Evolutionary conservation across 176 grass and related monocot genomes (phyloP), one percentile per base, ranked within the genome.

Genomic region (Carex kokanica): DNA sequence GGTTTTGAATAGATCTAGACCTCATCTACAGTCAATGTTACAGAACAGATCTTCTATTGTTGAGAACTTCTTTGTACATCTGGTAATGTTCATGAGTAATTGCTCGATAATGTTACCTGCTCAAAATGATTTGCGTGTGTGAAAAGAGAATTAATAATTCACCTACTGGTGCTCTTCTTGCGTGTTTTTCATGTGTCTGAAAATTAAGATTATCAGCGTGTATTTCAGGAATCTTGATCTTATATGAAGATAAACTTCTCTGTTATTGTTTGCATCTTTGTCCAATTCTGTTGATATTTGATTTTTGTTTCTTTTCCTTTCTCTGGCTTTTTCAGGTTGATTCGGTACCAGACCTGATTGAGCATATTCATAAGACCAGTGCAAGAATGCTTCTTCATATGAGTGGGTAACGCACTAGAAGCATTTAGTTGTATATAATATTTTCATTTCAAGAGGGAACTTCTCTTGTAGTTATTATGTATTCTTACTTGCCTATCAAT

Each of bases 341-440:
- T 63, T 90, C 97, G 64, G 93, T 99, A 90, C 86, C 93, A 82
- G 91, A 96, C 91, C 84, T 99, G 85, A 75, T 86, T 25, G 85
- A 93, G 81, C 89, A 99, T 89, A 99, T 99, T 93, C 91, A 99
- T 87, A 90, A 88, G 79, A 88, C 67, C 81, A 99, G 93, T 86
- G 97, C 97, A 59, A 85, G 86, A 4, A 92, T 93, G 93, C 97
- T 99, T 86, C 89, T 99, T 55, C 93, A 99, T 90, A 95, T 96
- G 77, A 93, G 91, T 85, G 97, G 97, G 97, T 99, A 96, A 74
- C 45, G 47, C 81, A 55, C 60, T 80, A 14, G 15, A 57, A 68
- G 58, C 56, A 83, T 69, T 49, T 64, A 74, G 11, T 55, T 65
- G 6, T 81, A 60, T 7, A 85, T 69, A 23, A 82, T 31, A 53